These are phyloP conservation scores for Coemansia umbellata DNA, from an alignment of 192 early-diverging fungal species.

Conservation along the genomic window DNA sequence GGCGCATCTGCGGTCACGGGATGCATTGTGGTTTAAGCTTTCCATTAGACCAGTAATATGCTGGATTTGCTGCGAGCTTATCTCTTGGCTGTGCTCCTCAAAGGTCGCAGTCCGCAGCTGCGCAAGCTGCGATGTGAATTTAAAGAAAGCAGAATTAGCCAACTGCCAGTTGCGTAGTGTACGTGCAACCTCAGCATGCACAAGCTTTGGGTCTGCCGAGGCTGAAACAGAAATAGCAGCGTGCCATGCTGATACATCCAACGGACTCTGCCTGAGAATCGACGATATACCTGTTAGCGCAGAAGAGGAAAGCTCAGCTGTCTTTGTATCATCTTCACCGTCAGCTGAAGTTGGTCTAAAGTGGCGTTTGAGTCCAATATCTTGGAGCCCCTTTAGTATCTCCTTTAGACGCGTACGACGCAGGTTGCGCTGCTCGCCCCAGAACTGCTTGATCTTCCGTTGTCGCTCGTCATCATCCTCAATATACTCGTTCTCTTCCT, in stretches of 20 bases:
- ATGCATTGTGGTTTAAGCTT: conserved; percentile 15
- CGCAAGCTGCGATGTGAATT: conserved; percentile 18
- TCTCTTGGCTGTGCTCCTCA: conserved; percentile 35
- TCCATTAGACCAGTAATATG: conserved; percentile 27
- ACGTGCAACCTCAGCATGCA: conserved; percentile 2
- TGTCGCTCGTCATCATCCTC: conserved; percentile 50
- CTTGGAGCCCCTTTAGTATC: conserved; percentile 38
- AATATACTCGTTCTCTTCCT: conserved; percentile 14
- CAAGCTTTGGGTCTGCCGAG: not conserved
- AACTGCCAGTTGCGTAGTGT: conserved; percentile 20
- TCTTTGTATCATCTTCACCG: not conserved
- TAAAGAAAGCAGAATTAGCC: conserved; percentile 37
- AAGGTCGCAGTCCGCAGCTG: conserved; percentile 30
- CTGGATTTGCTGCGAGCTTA: conserved; percentile 30
- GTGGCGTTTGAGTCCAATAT: conserved; percentile 37
- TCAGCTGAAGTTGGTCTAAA: not conserved
- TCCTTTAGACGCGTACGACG: conserved; percentile 46
- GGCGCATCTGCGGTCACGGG: conserved; percentile 23
- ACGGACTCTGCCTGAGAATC: conserved; percentile 13
- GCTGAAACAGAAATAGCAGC: not conserved
- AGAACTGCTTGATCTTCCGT: conserved; percentile 31
- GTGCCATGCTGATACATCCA: conserved; percentile 24
- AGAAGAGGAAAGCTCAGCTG: not conserved
- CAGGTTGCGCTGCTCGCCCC: conserved; percentile 52
- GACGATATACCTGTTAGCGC: conserved; percentile 12